These are phyloP conservation scores for Striga asiatica DNA, from an alignment of 257 asterid genomes.

Conservation along the genomic window DNA sequence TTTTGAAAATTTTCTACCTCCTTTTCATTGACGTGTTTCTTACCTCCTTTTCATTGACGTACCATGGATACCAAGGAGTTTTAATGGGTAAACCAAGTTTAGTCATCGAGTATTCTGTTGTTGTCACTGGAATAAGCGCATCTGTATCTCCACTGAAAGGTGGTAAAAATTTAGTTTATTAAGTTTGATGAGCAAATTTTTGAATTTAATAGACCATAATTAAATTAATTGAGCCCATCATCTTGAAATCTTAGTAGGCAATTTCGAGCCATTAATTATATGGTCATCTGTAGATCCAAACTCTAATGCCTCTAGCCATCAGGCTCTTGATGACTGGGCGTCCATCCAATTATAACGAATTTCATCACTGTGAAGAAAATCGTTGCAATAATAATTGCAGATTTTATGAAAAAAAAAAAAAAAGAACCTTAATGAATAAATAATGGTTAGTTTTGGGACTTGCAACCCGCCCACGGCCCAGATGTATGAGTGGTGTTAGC, in stretches of 20 bases:
- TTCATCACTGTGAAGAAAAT: too few species aligned
- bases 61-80: slow-evolving; percentile 28
- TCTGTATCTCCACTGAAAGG: slow-evolving; percentile 28
- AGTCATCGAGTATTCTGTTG: slow-evolving; percentile 27
- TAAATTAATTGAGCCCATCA: neutral
- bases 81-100: slow-evolving; percentile 20
- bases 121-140: slow-evolving; percentile 26
- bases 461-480: too few species aligned
- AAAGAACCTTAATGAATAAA: too few species aligned
- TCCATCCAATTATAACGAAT: slow-evolving; percentile 21
- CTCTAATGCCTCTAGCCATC: slow-evolving; percentile 21
- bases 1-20: too few species aligned
- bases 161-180: too few species aligned
- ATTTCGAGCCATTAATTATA: neutral
- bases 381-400: too few species aligned
- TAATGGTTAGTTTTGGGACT: too few species aligned
- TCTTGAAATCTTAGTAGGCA: neutral
- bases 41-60: slow-evolving; percentile 24
- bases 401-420: too few species aligned
- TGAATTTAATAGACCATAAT: too few species aligned
- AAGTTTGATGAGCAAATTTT: too few species aligned
- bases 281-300: slow-evolving; percentile 30
- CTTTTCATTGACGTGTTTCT: too few species aligned
- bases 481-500: too few species aligned
- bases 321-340: slow-evolving; percentile 20